These are phyloP conservation scores for Medicago ruthenica DNA, from an alignment of 306 rosid genomes.

Conservation along the genomic window DNA sequence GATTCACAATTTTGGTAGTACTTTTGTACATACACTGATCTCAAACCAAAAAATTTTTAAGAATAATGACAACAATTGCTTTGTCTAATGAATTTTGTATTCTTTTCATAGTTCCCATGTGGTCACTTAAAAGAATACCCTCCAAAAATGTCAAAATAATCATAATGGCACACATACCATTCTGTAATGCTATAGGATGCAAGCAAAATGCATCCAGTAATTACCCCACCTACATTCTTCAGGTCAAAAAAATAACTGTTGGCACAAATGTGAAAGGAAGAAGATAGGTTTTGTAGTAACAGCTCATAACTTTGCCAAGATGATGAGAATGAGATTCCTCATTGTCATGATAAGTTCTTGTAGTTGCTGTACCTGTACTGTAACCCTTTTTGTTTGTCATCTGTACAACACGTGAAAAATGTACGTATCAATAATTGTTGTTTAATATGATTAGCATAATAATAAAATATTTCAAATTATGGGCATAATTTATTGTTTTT, in stretches of 20 bases:
- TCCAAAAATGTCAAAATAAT: slow-evolving; percentile 12
- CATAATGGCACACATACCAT: slow-evolving; percentile 25
- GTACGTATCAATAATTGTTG: slow-evolving; percentile 39
- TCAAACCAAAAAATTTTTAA: neutral
- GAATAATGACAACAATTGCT: slow-evolving; percentile 27
- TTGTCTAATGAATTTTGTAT: slow-evolving; percentile 32
- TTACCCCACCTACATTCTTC: slow-evolving; percentile 6
- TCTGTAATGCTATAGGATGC: neutral
- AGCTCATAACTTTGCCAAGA: neutral
- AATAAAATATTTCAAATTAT: slow-evolving; percentile 25
- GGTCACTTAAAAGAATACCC: slow-evolving; percentile 9
- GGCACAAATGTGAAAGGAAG: slow-evolving; percentile 1
- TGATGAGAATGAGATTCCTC: slow-evolving; percentile 29
- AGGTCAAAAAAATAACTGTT: neutral
- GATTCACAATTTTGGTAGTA: slow-evolving; percentile 32
- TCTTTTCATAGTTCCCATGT: slow-evolving; percentile 28
- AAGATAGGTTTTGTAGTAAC: neutral
- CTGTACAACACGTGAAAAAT: slow-evolving; percentile 39
- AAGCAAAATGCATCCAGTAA: neutral
- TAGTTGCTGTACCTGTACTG: neutral
- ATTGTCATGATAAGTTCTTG: neutral
- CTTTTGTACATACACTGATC: slow-evolving; percentile 2
- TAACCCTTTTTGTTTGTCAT: slow-evolving; percentile 13
- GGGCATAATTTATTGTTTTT: neutral
- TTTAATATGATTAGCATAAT: slow-evolving; percentile 24